Percentiles rank a stretch among this genome's conserved stretches.
phyloP scores from a whole-genome alignment of 129 eudicot species.

The Tagetes erecta region DNA sequence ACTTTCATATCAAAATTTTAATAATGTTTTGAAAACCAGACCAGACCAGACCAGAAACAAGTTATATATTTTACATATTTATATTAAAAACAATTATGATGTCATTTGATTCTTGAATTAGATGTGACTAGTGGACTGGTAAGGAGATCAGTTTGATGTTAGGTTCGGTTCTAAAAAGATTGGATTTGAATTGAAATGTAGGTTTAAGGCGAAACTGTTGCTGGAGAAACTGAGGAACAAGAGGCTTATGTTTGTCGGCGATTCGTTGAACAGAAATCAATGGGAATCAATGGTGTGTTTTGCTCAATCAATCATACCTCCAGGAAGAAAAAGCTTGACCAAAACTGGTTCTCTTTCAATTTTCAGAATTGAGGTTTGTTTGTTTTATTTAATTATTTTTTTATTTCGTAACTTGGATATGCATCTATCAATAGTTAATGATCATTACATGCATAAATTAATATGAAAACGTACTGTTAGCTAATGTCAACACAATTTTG shows the following conservation, averaged over 20 bases:
- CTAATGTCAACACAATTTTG: neutral
- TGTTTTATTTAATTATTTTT: neutral
- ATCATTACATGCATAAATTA: neutral
- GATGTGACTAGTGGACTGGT: too few relatives aligned
- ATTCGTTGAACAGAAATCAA: constrained; percentile 85
- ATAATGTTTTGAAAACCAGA: too few relatives aligned
- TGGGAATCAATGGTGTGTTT: constrained; percentile 99
- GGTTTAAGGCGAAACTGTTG: constrained; percentile 73
- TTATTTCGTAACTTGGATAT: neutral
- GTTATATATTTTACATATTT: too few relatives aligned
- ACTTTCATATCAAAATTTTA: too few relatives aligned
- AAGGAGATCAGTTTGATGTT: too few relatives aligned
- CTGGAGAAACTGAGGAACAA: constrained; percentile 93
- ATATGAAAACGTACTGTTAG: neutral
- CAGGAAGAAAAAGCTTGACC: constrained; percentile 72
- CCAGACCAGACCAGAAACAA: too few relatives aligned
- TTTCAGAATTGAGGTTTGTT: constrained; percentile 75
- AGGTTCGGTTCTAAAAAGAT: too few relatives aligned
- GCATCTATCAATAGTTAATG: neutral
- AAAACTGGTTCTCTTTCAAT: constrained; percentile 81
- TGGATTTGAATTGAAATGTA: constrained; percentile 9
- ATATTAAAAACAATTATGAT: too few relatives aligned
- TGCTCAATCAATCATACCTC: constrained; percentile 83
- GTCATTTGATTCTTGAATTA: too few relatives aligned
- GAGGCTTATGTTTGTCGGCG: constrained; percentile 98